Conservation (phyloP, 148 eudicot genomes). For the Nepenthes gracilis region DNA sequence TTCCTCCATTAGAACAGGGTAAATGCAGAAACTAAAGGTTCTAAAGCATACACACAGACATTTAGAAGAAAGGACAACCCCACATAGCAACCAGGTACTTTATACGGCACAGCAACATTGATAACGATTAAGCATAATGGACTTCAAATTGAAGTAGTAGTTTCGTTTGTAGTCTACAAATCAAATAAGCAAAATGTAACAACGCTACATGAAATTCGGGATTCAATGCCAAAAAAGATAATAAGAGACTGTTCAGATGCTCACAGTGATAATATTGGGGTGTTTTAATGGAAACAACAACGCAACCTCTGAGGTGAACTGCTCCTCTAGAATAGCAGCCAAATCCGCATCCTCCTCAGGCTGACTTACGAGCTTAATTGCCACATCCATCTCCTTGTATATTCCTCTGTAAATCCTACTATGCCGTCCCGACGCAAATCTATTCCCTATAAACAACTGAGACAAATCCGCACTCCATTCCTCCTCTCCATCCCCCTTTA, state of each 20-base stretch:
- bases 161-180: too few relatives aligned
- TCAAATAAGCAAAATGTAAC: too few relatives aligned
- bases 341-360: conserved; percentile 82
- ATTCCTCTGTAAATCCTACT: conserved; percentile 91
- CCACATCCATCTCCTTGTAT: conserved; percentile 72
- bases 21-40: too few relatives aligned
- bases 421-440: conserved; percentile 83
- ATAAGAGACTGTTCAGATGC: background rate
- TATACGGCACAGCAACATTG: too few relatives aligned
- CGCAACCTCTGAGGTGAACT: conserved; percentile 78
- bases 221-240: too few relatives aligned
- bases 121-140: too few relatives aligned
- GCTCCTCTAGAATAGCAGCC: conserved; percentile 59
- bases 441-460: conserved; percentile 62
- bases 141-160: too few relatives aligned
- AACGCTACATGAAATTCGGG: too few relatives aligned
- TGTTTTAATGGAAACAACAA: conserved; percentile 62
- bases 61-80: too few relatives aligned
- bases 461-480: conserved; percentile 99
- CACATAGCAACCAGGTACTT: too few relatives aligned
- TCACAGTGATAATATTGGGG: conserved; percentile 51
- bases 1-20: too few relatives aligned
- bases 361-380: conserved; percentile 87
- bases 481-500: conserved; percentile 62
- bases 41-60: too few relatives aligned